These are phyloP conservation scores for Silene conica DNA, from an alignment of 148 eudicot genomes.

Conservation along the genomic window DNA sequence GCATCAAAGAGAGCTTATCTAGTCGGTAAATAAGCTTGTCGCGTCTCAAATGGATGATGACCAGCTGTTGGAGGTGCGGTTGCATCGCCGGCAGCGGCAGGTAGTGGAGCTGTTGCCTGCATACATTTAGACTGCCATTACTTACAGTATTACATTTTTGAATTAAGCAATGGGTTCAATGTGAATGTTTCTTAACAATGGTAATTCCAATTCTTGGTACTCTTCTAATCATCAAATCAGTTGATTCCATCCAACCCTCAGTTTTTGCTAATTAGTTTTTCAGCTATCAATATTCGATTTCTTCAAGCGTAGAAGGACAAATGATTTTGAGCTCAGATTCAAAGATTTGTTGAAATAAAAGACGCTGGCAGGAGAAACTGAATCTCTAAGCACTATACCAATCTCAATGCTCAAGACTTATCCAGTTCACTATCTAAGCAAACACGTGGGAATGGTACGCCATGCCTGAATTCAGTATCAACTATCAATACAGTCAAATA, in stretches of 20 bases:
- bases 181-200: background rate
- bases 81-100: background rate
- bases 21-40: slow-evolving; percentile 20
- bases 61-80: slow-evolving; percentile 21
- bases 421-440: background rate
- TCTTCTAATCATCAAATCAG: background rate
- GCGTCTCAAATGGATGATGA: slow-evolving; percentile 25
- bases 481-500: background rate
- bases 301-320: background rate
- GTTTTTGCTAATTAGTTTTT: background rate
- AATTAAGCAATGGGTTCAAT: background rate
- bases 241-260: background rate
- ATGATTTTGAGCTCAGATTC: background rate
- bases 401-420: background rate
- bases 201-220: background rate
- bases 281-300: background rate
- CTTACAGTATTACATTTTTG: no score
- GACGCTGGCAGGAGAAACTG: background rate
- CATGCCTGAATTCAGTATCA: background rate
- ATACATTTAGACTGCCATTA: background rate
- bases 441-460: background rate
- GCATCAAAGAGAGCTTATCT: slow-evolving; percentile 20
- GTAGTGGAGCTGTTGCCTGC: slow-evolving; percentile 17
- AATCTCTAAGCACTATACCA: background rate
- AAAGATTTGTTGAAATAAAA: background rate